Base-by-base conservation (phyloP, 2,329 filamentous ascomycete species). In the Epichloe baconii region DNA sequence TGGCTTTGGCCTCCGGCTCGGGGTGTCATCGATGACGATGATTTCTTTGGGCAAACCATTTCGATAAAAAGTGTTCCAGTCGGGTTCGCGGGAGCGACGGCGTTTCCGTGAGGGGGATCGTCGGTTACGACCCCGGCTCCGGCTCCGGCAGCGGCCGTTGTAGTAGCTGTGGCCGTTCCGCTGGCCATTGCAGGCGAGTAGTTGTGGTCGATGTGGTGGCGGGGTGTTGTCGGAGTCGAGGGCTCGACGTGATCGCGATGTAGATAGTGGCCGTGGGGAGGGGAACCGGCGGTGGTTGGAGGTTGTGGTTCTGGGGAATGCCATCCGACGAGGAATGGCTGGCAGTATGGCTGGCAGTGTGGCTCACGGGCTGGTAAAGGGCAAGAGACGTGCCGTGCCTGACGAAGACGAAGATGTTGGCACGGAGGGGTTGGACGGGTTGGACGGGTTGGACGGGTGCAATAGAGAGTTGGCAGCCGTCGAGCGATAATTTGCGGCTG, bases 21-120 rank as follows among this genome's bases (percentile, higher is more conserved):
- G 85, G 4, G 80, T 82, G 65, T 90, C 84, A 66, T 85, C 81
- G 61, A 93, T 93, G 60, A 91, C 82, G 62, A 93, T 91, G 63
- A 93, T 82, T 70, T 93, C 87, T 64, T 88, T 85, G 23, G 87
- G 87, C 26, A 89, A 71, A 4, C 87, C 87, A 66, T 91, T 90
- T 64, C 84, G 85, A 67, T 90, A 91, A 63, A 90, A 93, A 56
- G 77, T 80, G 52, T 78, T 74, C 87, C 87, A 93, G 67, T 93
- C 83, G 47, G 86, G 85, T 57, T 81, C 75, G 64, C 76, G 77
- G 55, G 75, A 79, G 54, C 77, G 76, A 57, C 77, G 72, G 57
- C 76, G 72, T 64, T 80, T 81, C 57, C 73, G 63, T 37, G 66
- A 65, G 11, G 61, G 45, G 57, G 54, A 47, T 62, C 58, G 31